A percentile compares a stretch with the other conserved stretches of the same genome.
phyloP scores from a whole-genome alignment of 2,329 filamentous ascomycete genomes.

The Fusarium burgessii region DNA sequence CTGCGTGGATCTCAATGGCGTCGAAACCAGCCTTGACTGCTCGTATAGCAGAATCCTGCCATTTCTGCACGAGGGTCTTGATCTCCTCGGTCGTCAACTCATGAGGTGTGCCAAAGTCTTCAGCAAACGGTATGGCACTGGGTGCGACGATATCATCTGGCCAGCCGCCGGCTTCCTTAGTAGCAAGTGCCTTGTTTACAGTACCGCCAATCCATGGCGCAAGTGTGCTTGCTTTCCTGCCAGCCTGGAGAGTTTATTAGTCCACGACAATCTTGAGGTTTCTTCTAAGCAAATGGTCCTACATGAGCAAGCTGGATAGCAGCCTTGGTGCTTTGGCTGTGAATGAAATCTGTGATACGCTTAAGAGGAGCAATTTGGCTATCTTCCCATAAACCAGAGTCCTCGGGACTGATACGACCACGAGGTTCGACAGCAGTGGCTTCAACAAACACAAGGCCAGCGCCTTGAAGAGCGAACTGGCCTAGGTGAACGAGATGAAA shows the following conservation, averaged over 20 bases:
- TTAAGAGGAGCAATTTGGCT: constrained; percentile 79
- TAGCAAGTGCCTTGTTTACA: constrained; percentile 65
- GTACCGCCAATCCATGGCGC: constrained; percentile 70
- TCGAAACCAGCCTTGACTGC: constrained; percentile 80
- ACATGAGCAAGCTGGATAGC: constrained; percentile 85
- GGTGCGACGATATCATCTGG: constrained; percentile 66
- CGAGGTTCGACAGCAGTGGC: constrained; percentile 80
- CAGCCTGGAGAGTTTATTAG: constrained; percentile 56
- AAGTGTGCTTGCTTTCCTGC: constrained; percentile 72
- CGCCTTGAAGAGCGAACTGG: constrained; percentile 80
- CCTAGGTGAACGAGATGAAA: constrained; percentile 88
- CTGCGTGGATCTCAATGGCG: constrained; percentile 75
- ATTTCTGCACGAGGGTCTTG: constrained; percentile 70
- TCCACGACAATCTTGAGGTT: not conserved
- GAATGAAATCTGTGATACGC: constrained; percentile 80
- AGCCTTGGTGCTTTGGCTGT: constrained; percentile 80
- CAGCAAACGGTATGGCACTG: constrained; percentile 68
- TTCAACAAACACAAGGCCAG: constrained; percentile 80
- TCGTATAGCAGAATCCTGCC: constrained; percentile 67
- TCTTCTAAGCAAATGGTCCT: not conserved
- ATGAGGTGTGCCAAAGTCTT: constrained; percentile 70
- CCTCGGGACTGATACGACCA: constrained; percentile 85
- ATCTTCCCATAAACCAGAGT: constrained; percentile 86
- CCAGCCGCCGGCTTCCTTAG: constrained; percentile 66
- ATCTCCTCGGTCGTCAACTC: constrained; percentile 79